Evolutionary conservation across 306 rosid genomes (phyloP).

Genomic region (Pueraria montana): DNA sequence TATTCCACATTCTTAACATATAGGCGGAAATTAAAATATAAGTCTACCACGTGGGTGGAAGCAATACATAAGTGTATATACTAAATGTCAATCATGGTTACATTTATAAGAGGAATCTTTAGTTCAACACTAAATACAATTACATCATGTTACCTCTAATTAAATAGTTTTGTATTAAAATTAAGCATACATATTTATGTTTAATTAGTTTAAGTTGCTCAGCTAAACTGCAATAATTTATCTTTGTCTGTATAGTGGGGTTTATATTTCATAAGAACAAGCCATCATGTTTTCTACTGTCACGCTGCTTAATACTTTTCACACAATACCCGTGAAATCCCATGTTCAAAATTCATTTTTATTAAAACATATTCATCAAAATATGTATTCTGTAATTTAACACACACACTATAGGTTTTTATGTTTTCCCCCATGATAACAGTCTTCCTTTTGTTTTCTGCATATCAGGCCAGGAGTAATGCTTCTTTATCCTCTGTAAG

Average conservation of each 20-base stretch:
- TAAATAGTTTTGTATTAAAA: background rate
- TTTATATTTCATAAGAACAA: constrained; percentile 24
- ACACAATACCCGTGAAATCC: no score
- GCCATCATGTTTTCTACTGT: constrained; percentile 37
- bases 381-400: no score
- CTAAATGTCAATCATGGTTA: constrained; percentile 18
- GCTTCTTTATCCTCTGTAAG: no score
- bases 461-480: no score
- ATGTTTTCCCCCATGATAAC: no score
- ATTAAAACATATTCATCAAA: no score
- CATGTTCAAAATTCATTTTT: no score
- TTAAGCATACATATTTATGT: background rate
- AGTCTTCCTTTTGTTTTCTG: no score
- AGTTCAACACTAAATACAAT: constrained; percentile 19
- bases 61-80: background rate
- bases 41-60: constrained; percentile 38
- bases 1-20: background rate
- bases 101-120: constrained; percentile 24
- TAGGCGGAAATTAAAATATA: background rate
- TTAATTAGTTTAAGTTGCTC: constrained; percentile 4
- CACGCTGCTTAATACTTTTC: constrained; percentile 9
- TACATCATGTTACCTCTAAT: constrained; percentile 9
- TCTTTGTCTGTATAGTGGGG: constrained; percentile 34
- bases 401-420: no score
- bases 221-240: constrained; percentile 17